These are phyloP conservation scores for Boletus sp. DNA, from an alignment of 768 basidiomycete species.

Conservation along the genomic window DNA sequence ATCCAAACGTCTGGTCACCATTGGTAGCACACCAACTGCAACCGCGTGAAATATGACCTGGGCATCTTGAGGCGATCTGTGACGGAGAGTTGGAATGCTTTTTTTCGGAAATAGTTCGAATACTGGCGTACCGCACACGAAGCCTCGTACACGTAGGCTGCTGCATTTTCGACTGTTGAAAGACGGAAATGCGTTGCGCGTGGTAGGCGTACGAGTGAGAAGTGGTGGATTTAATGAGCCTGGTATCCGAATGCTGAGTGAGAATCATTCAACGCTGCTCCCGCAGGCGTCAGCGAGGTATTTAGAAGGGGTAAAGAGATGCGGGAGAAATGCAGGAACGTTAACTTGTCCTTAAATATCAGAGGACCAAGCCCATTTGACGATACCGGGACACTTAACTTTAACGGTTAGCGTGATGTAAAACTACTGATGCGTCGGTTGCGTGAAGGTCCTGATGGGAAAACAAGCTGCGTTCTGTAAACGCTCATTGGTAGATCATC, in stretches of 20 bases:
- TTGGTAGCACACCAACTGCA: constrained; percentile 51
- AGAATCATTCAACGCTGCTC: constrained; percentile 27
- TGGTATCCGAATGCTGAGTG: constrained; percentile 22
- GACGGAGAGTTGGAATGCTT: neutral
- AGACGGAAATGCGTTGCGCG: constrained; percentile 9
- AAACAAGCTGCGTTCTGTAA: constrained; percentile 15
- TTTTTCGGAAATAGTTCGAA: neutral
- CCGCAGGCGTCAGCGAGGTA: constrained; percentile 14
- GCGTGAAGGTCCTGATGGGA: constrained; percentile 27
- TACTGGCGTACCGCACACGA: constrained; percentile 42
- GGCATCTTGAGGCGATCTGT: constrained; percentile 60
- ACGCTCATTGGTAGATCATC: constrained; percentile 26
- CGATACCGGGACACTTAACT: constrained; percentile 25
- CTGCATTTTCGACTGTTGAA: constrained; percentile 46
- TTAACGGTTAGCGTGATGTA: constrained; percentile 34
- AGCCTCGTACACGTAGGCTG: constrained; percentile 64
- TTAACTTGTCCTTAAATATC: constrained; percentile 32
- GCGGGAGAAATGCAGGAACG: constrained; percentile 10
- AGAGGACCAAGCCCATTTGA: constrained; percentile 16
- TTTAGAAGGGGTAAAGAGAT: constrained; percentile 8
- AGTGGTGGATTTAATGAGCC: constrained; percentile 29
- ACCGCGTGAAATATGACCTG: constrained; percentile 77
- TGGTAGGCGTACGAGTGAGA: constrained; percentile 23
- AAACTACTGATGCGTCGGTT: constrained; percentile 33
- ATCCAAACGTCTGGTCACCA: constrained; percentile 71